Base-by-base conservation (phyloP, 768 basidiomycete genomes). In the Kwoniella sp. region DNA sequence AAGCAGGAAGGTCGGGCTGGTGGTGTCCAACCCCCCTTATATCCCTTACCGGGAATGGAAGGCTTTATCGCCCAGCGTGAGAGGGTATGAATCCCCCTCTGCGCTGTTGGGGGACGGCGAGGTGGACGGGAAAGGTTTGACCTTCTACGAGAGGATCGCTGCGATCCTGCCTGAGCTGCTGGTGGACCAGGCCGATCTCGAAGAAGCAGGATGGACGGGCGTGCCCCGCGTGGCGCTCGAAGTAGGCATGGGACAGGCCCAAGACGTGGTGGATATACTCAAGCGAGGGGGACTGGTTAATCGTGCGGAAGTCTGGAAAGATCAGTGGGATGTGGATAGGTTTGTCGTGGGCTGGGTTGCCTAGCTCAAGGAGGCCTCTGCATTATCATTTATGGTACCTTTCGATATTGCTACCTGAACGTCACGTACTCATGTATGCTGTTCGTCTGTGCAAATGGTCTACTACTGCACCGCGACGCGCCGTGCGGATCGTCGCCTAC, bases 31-130 rank as follows among this genome's bases (percentile, higher is more conserved):
- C 46, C 73, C 73, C 40, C 73, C 73, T 9, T 96, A 95, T 74
- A 87, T 96, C 59, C 78, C 89, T 31, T 78, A 72, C 57, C 60
- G 73, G 32, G 84, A 86, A 53, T 92, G 84, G 67, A 73, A 80
- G 36, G 45, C 63, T 20, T 79, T 96, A 28, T 80, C 85, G 7
- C 54, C 67, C n/a, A 84, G 83, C 41, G 91, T 96, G 46, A 80
- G 76, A 44, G 77, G 81, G 46, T 87, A 82, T 69, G 93, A 98
- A 73, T 89, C 92, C 75, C 81, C 79, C 8, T 78, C 76, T 14
- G 92, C 92, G 10, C 80, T 96, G 20, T 78, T 90, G 36, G 90
- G 88, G 19, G 89, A 88, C 78, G 78, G 79, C 6, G 53, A 37
- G 9, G 46, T 17, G 33, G 44, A 57, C 4, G 69, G 63, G 22